Evolutionary conservation across 2,329 filamentous ascomycete species (phyloP).

Genomic region (Fusarium sp.): DNA sequence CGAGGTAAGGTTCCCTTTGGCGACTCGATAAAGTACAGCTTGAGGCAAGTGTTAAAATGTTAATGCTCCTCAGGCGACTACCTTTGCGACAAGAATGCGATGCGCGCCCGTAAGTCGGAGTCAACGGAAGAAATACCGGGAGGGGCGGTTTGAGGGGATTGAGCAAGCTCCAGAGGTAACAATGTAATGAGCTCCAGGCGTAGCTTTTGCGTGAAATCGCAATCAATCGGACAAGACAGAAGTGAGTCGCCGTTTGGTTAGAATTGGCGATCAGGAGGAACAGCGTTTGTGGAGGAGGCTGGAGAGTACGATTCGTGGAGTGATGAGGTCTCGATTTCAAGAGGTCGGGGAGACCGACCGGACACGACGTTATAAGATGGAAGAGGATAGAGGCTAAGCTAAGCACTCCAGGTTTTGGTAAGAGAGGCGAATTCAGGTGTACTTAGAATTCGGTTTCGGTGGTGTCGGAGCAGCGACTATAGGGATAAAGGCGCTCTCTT

Average conservation of each 20-base stretch:
- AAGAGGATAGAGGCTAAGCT: conserved; percentile 14
- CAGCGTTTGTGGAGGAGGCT: conserved; percentile 37
- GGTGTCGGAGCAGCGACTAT: conserved; percentile 10
- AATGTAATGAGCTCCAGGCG: conserved; percentile 32
- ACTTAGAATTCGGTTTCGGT: neutral
- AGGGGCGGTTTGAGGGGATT: conserved; percentile 38
- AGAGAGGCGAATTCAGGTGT: conserved; percentile 14
- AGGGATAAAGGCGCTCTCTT: conserved; percentile 19
- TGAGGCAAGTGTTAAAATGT: conserved; percentile 3
- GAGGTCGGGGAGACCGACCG: conserved; percentile 42
- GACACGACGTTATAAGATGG: conserved; percentile 28
- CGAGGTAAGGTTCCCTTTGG: conserved; percentile 28
- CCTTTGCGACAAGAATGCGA: conserved; percentile 27
- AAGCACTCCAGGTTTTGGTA: conserved; percentile 6
- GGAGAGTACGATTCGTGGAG: conserved; percentile 39
- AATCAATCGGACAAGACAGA: conserved; percentile 10
- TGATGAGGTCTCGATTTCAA: conserved; percentile 34
- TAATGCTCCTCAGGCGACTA: conserved; percentile 17
- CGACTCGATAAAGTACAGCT: conserved; percentile 17
- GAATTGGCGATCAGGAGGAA: conserved; percentile 22
- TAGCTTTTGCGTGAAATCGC: conserved; percentile 27
- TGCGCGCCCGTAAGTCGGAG: conserved; percentile 36
- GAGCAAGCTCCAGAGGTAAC: conserved; percentile 40
- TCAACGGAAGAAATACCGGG: conserved; percentile 26
- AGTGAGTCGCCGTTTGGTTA: conserved; percentile 16